Evolutionary conservation across 306 rosid genomes (phyloP).

Genomic region (Biancaea sappan): DNA sequence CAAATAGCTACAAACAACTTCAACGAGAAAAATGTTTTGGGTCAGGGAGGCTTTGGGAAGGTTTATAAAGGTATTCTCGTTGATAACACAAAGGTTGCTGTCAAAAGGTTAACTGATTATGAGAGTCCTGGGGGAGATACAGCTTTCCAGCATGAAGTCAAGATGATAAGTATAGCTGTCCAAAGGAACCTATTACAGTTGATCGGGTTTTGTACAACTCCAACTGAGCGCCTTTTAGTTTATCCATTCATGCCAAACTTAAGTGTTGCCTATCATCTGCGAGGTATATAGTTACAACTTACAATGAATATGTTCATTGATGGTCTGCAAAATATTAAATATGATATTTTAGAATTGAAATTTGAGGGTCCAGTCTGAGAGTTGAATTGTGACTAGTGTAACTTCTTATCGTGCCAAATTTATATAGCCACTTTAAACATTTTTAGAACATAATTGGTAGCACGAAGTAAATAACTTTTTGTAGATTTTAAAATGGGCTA

Average conservation of each 20-base stretch:
- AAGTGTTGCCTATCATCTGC: slow-evolving; percentile 85
- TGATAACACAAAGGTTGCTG: slow-evolving; percentile 82
- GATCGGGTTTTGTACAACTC: slow-evolving; percentile 88
- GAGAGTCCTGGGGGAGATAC: slow-evolving; percentile 88
- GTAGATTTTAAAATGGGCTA: slow-evolving; percentile 3
- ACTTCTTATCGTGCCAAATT: not conserved
- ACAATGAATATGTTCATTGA: not conserved
- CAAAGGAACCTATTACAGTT: slow-evolving; percentile 84
- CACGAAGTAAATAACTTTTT: not conserved
- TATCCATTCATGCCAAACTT: slow-evolving; percentile 95
- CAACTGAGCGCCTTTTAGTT: slow-evolving; percentile 88
- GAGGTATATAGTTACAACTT: slow-evolving; percentile 68
- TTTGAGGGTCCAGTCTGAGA: slow-evolving; percentile 1
- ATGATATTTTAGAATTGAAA: slow-evolving; percentile 1
- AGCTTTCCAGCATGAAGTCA: slow-evolving; percentile 94
- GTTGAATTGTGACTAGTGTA: not conserved
- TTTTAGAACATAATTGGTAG: not conserved
- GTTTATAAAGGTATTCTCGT: slow-evolving; percentile 85
- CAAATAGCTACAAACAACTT: slow-evolving; percentile 86
- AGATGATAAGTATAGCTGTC: slow-evolving; percentile 94
- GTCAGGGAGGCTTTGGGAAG: slow-evolving; percentile 98
- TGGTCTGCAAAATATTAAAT: not conserved
- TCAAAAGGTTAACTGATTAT: slow-evolving; percentile 78
- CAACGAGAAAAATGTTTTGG: slow-evolving; percentile 78
- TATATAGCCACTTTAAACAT: slow-evolving; percentile 11